Base-by-base conservation (phyloP, 1,139 yeast species). In the Magnusiomyces paraingens region DNA sequence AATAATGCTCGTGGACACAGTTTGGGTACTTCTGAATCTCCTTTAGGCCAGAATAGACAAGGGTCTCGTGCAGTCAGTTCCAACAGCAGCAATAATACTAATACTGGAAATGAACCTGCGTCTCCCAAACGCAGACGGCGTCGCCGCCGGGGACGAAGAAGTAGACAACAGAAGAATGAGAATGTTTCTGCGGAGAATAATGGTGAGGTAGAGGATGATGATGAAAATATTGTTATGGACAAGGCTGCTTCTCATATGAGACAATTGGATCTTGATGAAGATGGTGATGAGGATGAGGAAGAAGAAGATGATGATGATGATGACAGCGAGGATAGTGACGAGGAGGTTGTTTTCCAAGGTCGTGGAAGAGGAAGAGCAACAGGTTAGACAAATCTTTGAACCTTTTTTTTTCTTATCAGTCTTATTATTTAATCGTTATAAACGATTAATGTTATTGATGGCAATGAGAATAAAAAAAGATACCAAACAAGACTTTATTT, bases 301-400 rank as follows among this genome's bases (percentile, higher is more conserved):
- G 4, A n/a, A n/a, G n/a, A n/a, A n/a, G 51, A 35, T 8, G 56
- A 45, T 15, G 35, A 32, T 17, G 52, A 38, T 20, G 53, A 42
- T n/a, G 35, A 38, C 41, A 54, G 47, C 4, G 54, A 50, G 4
- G 48, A 48, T 4, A 50, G 52, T 38, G 52, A 54, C 15, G 56
- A 54, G 40, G 55, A 54, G 45, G 50, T 54, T 52, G 57, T 54
- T n/a, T 54, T 51, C 43, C 21, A 41, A 38, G 57, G 57, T 11
- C 43, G 55, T 38, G 43, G 50, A 17, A 41, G 56, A 21, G 47
- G 46, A 11, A 8, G 35, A 43, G 14, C 3, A 10, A 40, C 17
- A 4, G 17, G 21, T 11, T 15, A 40, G 12, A 4, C 4, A 12
- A 11, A 40, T 26, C 32, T 5, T 26, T 26, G 8, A 26, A 26